A percentile compares a stretch with the other conserved stretches of the same genome.
Conservation (phyloP, 2,329 filamentous ascomycete genomes). For the Exophiala oligosperma region DNA sequence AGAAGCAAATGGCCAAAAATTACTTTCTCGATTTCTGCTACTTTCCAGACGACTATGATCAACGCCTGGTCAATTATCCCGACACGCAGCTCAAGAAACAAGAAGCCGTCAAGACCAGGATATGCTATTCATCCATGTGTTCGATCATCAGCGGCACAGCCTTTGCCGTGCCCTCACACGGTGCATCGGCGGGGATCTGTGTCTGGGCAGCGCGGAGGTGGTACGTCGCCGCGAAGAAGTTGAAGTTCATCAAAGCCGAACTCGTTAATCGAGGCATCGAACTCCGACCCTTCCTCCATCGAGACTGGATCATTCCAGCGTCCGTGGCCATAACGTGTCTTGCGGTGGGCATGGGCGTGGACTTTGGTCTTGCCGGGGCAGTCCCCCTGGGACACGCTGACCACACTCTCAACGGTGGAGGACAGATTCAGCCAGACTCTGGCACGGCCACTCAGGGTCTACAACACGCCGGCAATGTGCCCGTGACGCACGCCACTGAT, state of each 20-base stretch:
- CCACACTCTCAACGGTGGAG: not conserved
- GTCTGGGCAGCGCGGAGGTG: not conserved
- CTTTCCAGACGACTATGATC: not conserved
- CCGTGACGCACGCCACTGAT: not conserved
- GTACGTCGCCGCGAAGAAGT: not conserved
- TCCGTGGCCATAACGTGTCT: not conserved
- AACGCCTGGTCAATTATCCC: not conserved
- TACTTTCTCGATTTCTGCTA: not conserved
- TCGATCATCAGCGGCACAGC: not conserved
- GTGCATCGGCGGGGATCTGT: not conserved
- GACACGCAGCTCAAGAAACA: not conserved
- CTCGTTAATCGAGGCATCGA: not conserved
- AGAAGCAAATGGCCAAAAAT: not conserved
- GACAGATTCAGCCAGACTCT: not conserved
- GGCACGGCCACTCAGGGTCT: not conserved
- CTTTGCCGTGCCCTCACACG: not conserved
- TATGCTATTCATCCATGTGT: not conserved
- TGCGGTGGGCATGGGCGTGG: not conserved
- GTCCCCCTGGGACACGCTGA: not conserved
- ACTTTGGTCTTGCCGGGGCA: not conserved
- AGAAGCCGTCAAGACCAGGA: not conserved
- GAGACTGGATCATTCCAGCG: not conserved
- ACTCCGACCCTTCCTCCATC: not conserved
- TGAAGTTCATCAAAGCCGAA: not conserved
- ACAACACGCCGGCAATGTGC: not conserved